Evolutionary conservation across 2,329 filamentous ascomycete species (phyloP).

Genomic region (Ophiostoma sp.): DNA sequence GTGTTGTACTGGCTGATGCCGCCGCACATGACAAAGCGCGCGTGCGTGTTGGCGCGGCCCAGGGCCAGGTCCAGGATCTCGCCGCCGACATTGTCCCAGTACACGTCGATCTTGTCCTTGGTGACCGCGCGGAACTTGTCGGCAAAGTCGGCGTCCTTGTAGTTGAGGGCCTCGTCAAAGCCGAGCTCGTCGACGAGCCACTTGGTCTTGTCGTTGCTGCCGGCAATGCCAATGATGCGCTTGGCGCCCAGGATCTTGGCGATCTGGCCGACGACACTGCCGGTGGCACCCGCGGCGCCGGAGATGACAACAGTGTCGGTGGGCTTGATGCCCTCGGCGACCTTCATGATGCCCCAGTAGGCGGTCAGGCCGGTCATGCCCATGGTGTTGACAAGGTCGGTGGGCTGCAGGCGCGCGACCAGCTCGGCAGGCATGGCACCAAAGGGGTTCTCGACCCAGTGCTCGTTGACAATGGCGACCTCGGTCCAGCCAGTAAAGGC

Average conservation of each 20-base stretch:
- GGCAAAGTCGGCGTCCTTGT: slow-evolving; percentile 60
- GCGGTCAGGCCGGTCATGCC: slow-evolving; percentile 60
- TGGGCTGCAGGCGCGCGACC: slow-evolving; percentile 30
- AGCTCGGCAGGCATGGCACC: slow-evolving; percentile 18
- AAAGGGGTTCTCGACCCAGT: slow-evolving; percentile 30
- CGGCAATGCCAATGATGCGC: slow-evolving; percentile 51
- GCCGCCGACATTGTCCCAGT: slow-evolving; percentile 70
- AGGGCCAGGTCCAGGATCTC: slow-evolving; percentile 64
- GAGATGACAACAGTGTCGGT: slow-evolving; percentile 63
- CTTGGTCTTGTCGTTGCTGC: slow-evolving; percentile 51
- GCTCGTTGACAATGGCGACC: slow-evolving; percentile 46
- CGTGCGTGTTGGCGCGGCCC: slow-evolving; percentile 53
- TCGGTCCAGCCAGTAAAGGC: slow-evolving; percentile 54
- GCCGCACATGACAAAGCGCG: slow-evolving; percentile 68
- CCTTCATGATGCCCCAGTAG: slow-evolving; percentile 60
- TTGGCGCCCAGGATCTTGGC: slow-evolving; percentile 55
- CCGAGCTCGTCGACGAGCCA: slow-evolving; percentile 61
- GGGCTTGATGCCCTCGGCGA: slow-evolving; percentile 44
- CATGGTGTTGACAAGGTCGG: slow-evolving; percentile 49
- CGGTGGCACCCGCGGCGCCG: slow-evolving; percentile 63
- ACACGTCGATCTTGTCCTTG: slow-evolving; percentile 56
- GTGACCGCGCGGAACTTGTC: slow-evolving; percentile 57
- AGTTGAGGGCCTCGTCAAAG: slow-evolving; percentile 64
- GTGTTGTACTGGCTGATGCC: slow-evolving; percentile 65
- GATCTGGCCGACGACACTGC: slow-evolving; percentile 61